Conservation (phyloP, 2,329 filamentous ascomycete species). For the Aspergillus japonicus region DNA sequence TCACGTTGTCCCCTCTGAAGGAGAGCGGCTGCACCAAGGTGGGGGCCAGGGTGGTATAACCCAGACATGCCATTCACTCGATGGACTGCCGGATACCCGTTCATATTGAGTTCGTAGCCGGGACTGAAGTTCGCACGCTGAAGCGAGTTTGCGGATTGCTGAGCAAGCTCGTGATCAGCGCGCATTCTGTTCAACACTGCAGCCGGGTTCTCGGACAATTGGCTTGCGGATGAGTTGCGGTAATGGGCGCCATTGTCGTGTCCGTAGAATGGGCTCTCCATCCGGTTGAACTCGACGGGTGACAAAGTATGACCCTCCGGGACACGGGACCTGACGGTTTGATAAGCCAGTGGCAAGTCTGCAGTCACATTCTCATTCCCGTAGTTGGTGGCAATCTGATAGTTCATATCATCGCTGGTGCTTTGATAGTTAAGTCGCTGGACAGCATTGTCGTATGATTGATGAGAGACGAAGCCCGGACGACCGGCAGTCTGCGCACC, state of each 20-base stretch:
- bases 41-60: slow-evolving; percentile 36
- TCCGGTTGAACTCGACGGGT: slow-evolving; percentile 49
- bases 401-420: slow-evolving; percentile 28
- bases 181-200: slow-evolving; percentile 51
- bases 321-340: slow-evolving; percentile 42
- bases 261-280: slow-evolving; percentile 47
- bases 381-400: slow-evolving; percentile 27
- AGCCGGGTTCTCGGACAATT: slow-evolving; percentile 45
- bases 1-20: slow-evolving; percentile 52
- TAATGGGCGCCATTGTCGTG: slow-evolving; percentile 47
- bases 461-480: slow-evolving; percentile 30
- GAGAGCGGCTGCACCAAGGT: slow-evolving; percentile 32
- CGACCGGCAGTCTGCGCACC: slow-evolving; percentile 34
- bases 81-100: slow-evolving; percentile 26
- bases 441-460: slow-evolving; percentile 49
- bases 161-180: slow-evolving; percentile 40
- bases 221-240: slow-evolving; percentile 45
- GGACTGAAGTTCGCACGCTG: slow-evolving; percentile 32
- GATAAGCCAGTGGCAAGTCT: slow-evolving; percentile 36
- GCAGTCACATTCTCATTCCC: slow-evolving; percentile 26
- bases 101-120: slow-evolving; percentile 32
- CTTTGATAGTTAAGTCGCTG: slow-evolving; percentile 44
- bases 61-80: slow-evolving; percentile 37
- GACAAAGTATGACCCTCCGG: slow-evolving; percentile 46
- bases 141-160: slow-evolving; percentile 26